Evolutionary conservation across 306 rosid species (phyloP), one percentile per base, ranked within the genome.

Genomic region (Quercus engelmannii): DNA sequence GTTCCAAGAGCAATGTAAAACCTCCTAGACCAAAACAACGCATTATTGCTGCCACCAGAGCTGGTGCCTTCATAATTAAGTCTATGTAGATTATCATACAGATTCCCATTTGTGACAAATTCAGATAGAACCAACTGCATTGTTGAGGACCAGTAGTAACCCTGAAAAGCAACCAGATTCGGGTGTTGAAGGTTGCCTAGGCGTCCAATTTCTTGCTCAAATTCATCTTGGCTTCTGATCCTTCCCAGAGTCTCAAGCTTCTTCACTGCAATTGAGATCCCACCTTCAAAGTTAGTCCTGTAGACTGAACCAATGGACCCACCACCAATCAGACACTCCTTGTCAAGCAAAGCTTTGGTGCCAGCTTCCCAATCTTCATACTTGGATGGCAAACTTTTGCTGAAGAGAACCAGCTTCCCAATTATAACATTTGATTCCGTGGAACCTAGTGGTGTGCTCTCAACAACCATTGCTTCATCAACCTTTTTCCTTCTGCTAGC

Each of bases 351-450:
- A 52, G 99, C 94, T 86, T 88, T 93, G 64, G 97, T 96, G 77
- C 98, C 98, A 14, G 96, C 92, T 82, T 96, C 99, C 99, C 99
- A 96, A 79, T 96, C 99, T 91, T 96, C 99, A 64, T 96, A 96
- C 85, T 82, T 96, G 4, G 99, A 96, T 10, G 98, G 99, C 79
- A 96, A 88, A 77, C 86, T 93, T 85, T 93, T 91, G 89, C 99
- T 93, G 86, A 96, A 96, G 78, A 96, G 99, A 83, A 93, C 99
- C 83, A 96, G 78, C 81, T 96, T 96, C 74, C 99, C 98, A 14
- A 96, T 93, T 65, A 93, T 93, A 73, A 93, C 86, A 72, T 81
- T 90, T 76, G 96, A 90, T 69, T 90, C 97, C 55, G 96, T 81
- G 33, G 99, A 96, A 57, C 87, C 94, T 62, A 76, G 91, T 28